Conservation (phyloP, 1,284 basidiomycete species). For the Salmacisia buchloeana region DNA sequence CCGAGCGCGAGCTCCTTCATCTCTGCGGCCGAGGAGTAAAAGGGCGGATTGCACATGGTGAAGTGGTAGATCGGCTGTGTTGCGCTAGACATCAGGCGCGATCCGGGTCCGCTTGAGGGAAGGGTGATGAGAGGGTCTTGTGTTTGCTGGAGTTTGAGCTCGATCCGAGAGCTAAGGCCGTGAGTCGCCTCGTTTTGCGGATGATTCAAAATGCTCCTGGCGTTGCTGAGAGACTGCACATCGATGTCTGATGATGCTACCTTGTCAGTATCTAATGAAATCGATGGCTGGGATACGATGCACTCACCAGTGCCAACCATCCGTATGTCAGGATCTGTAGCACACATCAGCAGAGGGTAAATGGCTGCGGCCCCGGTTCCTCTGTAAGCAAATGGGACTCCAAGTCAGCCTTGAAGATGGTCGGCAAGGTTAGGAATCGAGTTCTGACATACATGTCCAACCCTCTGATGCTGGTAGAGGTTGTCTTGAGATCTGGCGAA, state of each 20-base stretch:
- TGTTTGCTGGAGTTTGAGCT: too few species aligned
- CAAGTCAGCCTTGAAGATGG: neutral
- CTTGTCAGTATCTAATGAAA: neutral
- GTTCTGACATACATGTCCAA: neutral
- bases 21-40: conserved; percentile 71
- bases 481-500: too few species aligned
- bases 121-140: too few species aligned
- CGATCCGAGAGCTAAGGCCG: too few species aligned
- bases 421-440: neutral
- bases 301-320: conserved; percentile 68
- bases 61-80: conserved; percentile 46
- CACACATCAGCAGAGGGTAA: conserved; percentile 68
- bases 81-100: too few species aligned
- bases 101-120: neutral
- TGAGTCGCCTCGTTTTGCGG: too few species aligned
- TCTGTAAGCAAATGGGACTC: conserved; percentile 53
- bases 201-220: too few species aligned
- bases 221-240: too few species aligned
- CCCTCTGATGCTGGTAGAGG: neutral
- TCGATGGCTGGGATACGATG: neutral
- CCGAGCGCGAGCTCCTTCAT: conserved; percentile 50
- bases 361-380: conserved; percentile 87
- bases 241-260: too few species aligned
- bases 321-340: conserved; percentile 53
- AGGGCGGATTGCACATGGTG: conserved; percentile 92